Conservation (phyloP, 352 stramenopile genomes). For the Stramenopiles sp. region DNA sequence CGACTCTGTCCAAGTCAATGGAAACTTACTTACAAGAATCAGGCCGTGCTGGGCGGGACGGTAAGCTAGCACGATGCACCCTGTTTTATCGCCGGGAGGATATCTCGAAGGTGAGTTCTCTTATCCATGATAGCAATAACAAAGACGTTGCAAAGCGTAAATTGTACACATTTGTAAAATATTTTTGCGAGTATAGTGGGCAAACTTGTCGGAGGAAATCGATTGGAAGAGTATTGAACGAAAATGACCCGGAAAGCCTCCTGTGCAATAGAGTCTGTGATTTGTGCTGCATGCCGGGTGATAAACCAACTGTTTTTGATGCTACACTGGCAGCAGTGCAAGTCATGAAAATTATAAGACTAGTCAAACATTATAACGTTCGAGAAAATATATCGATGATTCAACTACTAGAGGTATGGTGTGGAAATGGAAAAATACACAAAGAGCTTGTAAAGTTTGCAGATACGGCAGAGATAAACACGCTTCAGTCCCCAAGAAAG, state of each 20-base stretch:
- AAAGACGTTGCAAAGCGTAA: constrained; percentile 20
- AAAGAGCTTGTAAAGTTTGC: not conserved
- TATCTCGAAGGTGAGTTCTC: constrained; percentile 50
- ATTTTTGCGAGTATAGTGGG: not conserved
- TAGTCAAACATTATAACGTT: not conserved
- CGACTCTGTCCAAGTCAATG: constrained; percentile 56
- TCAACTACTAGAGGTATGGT: not conserved
- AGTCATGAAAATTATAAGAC: not conserved
- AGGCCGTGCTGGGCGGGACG: constrained; percentile 79
- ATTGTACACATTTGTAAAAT: not conserved
- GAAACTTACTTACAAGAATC: constrained; percentile 95
- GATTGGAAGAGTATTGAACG: not conserved
- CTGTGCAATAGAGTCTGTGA: not conserved
- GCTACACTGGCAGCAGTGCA: not conserved
- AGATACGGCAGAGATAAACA: not conserved
- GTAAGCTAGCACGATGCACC: constrained; percentile 52
- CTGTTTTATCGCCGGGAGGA: constrained; percentile 56
- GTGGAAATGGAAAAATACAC: not conserved
- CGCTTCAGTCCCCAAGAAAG: not conserved
- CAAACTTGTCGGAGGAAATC: not conserved
- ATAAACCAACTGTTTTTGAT: not conserved
- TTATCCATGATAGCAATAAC: constrained; percentile 48
- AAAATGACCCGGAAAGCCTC: not conserved
- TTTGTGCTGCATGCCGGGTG: not conserved
- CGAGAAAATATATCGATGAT: constrained; percentile 8